Base-by-base conservation (phyloP, 176 grass and related monocot species). In the Cymbopogon citratus region DNA sequence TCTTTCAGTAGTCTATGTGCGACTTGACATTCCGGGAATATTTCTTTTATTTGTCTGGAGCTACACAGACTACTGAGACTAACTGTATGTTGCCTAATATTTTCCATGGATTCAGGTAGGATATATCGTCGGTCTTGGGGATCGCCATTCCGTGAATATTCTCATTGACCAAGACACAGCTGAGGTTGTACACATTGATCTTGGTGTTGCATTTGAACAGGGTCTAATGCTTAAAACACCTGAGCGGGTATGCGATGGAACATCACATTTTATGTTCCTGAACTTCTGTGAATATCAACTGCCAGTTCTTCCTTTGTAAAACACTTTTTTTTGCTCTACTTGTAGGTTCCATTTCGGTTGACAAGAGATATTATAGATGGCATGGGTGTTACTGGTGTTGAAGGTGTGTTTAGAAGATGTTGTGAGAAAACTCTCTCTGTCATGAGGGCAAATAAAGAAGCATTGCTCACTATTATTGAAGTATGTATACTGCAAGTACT, bases 181-280 rank as follows among this genome's bases (percentile, higher is more conserved):
- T 2, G 95, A 98, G 84, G 86, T 98, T 71, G 88, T 98, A 26
- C 95, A 98, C 77, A 98, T 93, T 63, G 95, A 94, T 89, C 90
- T 98, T 89, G 95, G 95, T 84, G 95, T 98, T 90, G 92, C 95
- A 33, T 98, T 98, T 87, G 95, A 98, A 78, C 95, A 94, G 75
- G 95, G 95, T 71, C 90, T 98, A 46, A 94, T 98, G 90, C 88
- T 98, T 91, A 93, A 93, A 85, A 97, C 90, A 63, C 94, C 88
- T 81, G 94, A 97, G 75, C 83, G 86, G 85, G 94, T 93, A 92
- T 81, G 77, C 71, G 39, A 64, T 43, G 65, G 25, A 80, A 16
- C 14, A 65, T 81, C 26, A 79, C 52, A 36, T 43, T 75, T 44
- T 54, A 65, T 75, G 26, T 54, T 64, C 25, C 26, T 54, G 7